Conservation (phyloP, 495 filamentous ascomycete species). For the Hyphodiscus hymeniophilus region DNA sequence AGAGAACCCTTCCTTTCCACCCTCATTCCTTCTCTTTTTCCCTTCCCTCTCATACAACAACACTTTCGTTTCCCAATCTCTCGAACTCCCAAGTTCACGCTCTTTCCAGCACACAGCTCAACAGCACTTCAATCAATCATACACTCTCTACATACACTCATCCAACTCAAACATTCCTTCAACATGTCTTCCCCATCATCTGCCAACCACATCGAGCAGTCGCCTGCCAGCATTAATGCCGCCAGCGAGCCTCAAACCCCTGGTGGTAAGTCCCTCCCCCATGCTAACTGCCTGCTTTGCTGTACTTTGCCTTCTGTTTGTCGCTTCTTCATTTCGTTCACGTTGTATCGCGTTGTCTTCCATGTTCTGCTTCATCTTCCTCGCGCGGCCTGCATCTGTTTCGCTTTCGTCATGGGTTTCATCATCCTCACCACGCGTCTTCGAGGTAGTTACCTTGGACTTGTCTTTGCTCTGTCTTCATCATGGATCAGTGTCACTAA, state of each 20-base stretch:
- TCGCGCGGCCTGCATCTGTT: too few species aligned
- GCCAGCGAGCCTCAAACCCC: conserved; percentile 27
- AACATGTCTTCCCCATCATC: not conserved
- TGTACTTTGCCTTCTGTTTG: not conserved
- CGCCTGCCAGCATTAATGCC: conserved; percentile 32
- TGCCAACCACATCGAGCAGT: conserved; percentile 21
- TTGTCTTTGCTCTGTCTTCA: too few species aligned
- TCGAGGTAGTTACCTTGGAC: too few species aligned
- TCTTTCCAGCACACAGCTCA: not conserved
- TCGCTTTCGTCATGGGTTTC: too few species aligned
- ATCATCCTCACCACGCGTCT: too few species aligned
- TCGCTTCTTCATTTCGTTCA: not conserved
- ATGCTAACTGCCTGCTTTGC: not conserved
- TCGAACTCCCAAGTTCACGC: not conserved
- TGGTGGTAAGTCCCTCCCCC: not conserved
- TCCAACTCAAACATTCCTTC: conserved; percentile 1
- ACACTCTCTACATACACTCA: not conserved
- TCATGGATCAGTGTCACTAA: too few species aligned
- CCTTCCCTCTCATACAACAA: not conserved
- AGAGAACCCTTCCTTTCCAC: not conserved
- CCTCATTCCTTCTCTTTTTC: not conserved
- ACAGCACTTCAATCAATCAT: not conserved
- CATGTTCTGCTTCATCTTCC: too few species aligned
- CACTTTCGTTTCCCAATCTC: not conserved
- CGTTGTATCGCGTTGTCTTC: not conserved